Conservation (phyloP, 306 rosid genomes). For the Medicago truncatula region DNA sequence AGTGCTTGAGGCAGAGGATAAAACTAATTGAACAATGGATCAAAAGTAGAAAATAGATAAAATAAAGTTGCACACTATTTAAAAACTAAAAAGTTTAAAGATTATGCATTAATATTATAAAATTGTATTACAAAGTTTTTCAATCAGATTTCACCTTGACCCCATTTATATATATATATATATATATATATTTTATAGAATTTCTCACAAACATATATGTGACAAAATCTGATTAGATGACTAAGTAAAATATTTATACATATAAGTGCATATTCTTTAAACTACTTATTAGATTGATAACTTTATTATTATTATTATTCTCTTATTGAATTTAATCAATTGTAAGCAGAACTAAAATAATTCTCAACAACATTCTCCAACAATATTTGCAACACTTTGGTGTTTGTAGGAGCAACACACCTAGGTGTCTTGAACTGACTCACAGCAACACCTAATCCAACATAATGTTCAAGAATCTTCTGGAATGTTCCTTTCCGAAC, state of each 20-base stretch:
- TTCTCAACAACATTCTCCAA: conserved; percentile 60
- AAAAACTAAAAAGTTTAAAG: not conserved
- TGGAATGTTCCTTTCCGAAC: conserved; percentile 76
- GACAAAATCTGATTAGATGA: not conserved
- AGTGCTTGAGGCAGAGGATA: too few species aligned
- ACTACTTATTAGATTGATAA: not conserved
- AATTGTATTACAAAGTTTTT: not conserved
- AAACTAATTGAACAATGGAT: too few species aligned
- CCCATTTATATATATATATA: not conserved
- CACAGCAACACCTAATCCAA: conserved; percentile 64
- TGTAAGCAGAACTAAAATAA: conserved; percentile 70
- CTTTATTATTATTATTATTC: not conserved
- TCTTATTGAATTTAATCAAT: not conserved
- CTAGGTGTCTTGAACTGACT: conserved; percentile 90
- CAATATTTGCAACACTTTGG: conserved; percentile 68
- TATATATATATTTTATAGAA: not conserved
- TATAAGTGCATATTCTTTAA: not conserved
- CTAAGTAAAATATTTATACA: too few species aligned
- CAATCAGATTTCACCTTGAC: not conserved
- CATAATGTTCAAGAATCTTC: conserved; percentile 68
- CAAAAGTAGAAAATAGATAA: too few species aligned
- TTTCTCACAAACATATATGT: not conserved
- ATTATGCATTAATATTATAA: not conserved
- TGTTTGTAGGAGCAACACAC: conserved; percentile 62
- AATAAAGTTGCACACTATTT: too few species aligned